Evolutionary conservation across 2,329 filamentous ascomycete species (phyloP), one percentile per base, ranked within the genome.

Genomic region (Talaromyces sp.): DNA sequence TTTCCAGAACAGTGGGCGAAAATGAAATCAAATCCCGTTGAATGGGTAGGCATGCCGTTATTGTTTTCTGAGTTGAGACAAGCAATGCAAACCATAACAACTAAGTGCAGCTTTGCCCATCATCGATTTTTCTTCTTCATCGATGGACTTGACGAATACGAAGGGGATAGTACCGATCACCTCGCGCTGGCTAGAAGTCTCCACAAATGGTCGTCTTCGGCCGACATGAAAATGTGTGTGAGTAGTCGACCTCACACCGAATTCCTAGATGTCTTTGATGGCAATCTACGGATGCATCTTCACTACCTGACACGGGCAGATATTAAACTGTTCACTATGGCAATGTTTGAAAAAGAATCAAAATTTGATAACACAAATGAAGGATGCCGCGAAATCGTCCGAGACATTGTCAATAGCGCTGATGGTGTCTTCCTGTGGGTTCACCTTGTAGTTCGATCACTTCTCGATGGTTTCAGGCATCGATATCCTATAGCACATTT

Each of bases 341-440:
- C 27, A n/a, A 63, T 45, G 52, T 35, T 66, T 22, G 61, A 66
- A 24, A 67, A 62, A 54, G 41, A 66, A 14, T 24, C 45, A 10
- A 63, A 64, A 31, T 66, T 66, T n/a, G 16, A 67, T 14, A 22
- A 47, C 1, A 43, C 64, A 31, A 13, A 65, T 9, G 48, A 48
- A 7, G 43, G 31, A 37, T 65, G 64, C 43, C 7, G 24, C 19
- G 35, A 68, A 0, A 22, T 70, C 7, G 52, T 65, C 1, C 22
- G 58, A 2, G 35, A 67, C 2, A 41, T 68, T 45, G 62, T 64
- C 2, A 2, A 41, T 4, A 43, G 22, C n/a, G 47, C 70, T 2
- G 47, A 68, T n/a, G 68, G 71, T 3, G 72, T 73, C 2, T 73
- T 73, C 52, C 64, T 73, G 0, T 73, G 71, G 72, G 69, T 70